Evolutionary conservation across 352 stramenopile species (phyloP), one percentile per base, ranked within the genome.

Genomic region (Phytopythium delawarense): DNA sequence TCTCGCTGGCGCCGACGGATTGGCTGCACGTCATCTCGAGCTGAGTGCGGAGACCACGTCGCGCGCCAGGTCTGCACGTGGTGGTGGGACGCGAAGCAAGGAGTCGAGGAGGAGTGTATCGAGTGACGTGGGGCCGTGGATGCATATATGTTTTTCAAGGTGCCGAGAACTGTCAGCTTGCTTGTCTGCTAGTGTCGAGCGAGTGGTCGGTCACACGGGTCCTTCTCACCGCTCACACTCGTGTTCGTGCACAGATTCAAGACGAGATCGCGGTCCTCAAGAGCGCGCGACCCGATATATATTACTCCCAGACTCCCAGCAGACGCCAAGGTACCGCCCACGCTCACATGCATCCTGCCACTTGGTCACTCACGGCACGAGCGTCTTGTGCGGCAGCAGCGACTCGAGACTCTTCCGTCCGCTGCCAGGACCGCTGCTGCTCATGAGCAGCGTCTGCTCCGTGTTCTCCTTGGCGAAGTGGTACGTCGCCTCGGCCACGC

Each of bases 1-100:
- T 97, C 51, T 91, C 84, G 8, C 72, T 97, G 9, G 91, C 84
- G 21, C 91, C 91, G 4, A 80, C 92, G 34, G 86, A 96, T 34
- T 97, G 89, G 91, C 84, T 96, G 48, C 79, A 94, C 39, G 76
- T 94, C 18, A 61, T 88, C 44, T 68, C 76, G 23, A 81, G 73
- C 15, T 83, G 65, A 74, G 28, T 13, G 23, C 28, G 16, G 25
- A 53, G 62, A 50, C 21, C 46, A 34, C 32, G n/a, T 18, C 25
- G 46, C n/a, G 45, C 13, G 9, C 23, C n/a, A 16, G 7, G 28
- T 32, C 21, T 52, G 46, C 30, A 34, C 23, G 28, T 21, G 9
- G 28, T 13, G 48, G 6, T 25, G 42, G 42, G 42, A 21, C 7
- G 42, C 39, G n/a, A 18, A 49, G 42, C 42, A 21, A 49, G 20